Evolutionary conservation across 345 rosid species (phyloP), one percentile per base, ranked within the genome.

Genomic region (Aquilaria yunnanensis): DNA sequence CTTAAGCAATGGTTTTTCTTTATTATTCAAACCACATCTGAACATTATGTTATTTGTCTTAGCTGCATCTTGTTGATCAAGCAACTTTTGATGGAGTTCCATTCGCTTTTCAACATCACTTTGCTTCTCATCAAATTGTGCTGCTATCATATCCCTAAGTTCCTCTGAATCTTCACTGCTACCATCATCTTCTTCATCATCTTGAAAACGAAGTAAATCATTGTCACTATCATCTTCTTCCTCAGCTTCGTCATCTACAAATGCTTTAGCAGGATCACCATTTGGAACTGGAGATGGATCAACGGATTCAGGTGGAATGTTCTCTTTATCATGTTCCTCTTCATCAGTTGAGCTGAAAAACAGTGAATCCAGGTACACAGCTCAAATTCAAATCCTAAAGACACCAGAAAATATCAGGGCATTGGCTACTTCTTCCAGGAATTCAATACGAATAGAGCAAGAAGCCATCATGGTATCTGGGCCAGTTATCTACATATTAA

Each of bases 191-290:
- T 88, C 88, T 59, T 89, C 89, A 14, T 89, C 92, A 57, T 89
- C 92, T 68, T 79, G 72, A 54, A 87, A 83, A 33, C 80, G 84
- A 51, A 70, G 69, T 61, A 78, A 78, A 66, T 94, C 95, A 72
- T 87, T 83, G 71, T 94, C 99, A 57, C 97, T 90, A 75, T 90
- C 93, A 81, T 86, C 96, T 76, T 88, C 96, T 73, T 90, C 99
- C 74, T 83, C 96, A 57, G 97, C 96, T 72, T 83, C 93, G 57
- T 88, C 97, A 54, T 94, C 97, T 62, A 94, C 75, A 75, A 88
- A 94, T 65, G 84, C 83, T 80, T 81, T 90, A 56, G 83, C 87
- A 41, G 88, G 92, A 78, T 88, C 92, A 32, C 84, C 95, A 70
- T 55, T 72, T 46, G 79, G 75, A 73, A 85, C 67, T 29, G 67